Percentiles rank a stretch among this genome's conserved stretches.
Evolutionary conservation across 371 early-diverging fungal species (phyloP).

Genomic region (Rhizopus sp.): DNA sequence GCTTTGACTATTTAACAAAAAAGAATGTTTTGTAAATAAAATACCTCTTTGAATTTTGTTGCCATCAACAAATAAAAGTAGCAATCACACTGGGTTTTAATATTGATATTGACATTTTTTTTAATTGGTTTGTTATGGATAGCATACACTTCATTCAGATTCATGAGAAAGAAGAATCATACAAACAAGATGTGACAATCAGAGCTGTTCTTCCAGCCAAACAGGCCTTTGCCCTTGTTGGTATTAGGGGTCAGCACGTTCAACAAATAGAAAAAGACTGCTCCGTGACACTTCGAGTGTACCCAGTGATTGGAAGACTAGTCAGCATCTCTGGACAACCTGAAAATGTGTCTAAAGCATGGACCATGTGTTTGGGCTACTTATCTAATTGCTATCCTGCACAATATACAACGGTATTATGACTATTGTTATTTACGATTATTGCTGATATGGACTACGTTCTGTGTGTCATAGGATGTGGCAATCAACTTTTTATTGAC

Average conservation of each 20-base stretch:
- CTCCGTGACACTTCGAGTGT: neutral
- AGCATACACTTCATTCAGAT: neutral
- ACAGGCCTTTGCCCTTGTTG: neutral
- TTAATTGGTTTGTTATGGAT: neutral
- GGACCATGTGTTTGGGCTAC: neutral
- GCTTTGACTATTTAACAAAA: slow-evolving; percentile 86
- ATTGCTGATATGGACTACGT: no score
- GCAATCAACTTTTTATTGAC: neutral
- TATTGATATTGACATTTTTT: neutral
- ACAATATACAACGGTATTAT: neutral
- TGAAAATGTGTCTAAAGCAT: neutral
- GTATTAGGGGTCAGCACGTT: neutral
- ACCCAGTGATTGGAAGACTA: neutral
- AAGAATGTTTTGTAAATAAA: slow-evolving; percentile 70
- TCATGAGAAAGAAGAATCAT: neutral
- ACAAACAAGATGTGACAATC: neutral
- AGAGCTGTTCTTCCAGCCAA: neutral
- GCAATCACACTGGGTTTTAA: no score
- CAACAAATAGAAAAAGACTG: neutral
- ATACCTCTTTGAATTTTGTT: neutral
- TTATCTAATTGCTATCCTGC: neutral
- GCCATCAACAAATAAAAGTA: no score
- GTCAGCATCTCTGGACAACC: neutral
- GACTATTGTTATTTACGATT: neutral
- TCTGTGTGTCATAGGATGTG: neutral